Conservation (phyloP, 306 rosid species). For the Neltuma alba region DNA sequence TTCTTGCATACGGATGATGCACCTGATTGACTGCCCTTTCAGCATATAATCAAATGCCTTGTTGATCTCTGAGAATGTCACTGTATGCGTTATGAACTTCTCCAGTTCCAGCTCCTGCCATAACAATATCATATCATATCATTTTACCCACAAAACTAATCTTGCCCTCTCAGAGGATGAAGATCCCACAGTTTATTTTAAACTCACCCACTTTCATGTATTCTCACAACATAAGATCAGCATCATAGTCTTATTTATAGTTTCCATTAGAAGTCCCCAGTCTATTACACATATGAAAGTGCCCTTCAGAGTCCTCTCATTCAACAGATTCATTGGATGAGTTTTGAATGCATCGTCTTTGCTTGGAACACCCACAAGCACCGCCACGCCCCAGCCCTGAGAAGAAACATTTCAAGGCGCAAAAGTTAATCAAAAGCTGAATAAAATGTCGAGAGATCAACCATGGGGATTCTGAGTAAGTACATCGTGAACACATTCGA, state of each 20-base stretch:
- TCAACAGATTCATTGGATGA: constrained; percentile 47
- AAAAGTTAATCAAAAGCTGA: not conserved
- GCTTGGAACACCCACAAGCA: constrained; percentile 87
- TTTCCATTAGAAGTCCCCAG: too few species aligned
- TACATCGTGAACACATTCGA: constrained; percentile 95
- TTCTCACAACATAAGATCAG: constrained; percentile 54
- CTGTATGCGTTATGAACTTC: constrained; percentile 73
- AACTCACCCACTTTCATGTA: constrained; percentile 65
- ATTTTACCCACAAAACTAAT: constrained; percentile 5
- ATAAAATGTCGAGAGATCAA: not conserved
- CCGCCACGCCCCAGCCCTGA: constrained; percentile 98
- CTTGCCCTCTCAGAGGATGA: not conserved
- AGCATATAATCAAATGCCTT: constrained; percentile 79
- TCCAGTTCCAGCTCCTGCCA: constrained; percentile 76
- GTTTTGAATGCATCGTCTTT: constrained; percentile 88
- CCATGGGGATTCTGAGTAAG: not conserved
- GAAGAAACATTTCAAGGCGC: not conserved
- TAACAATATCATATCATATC: not conserved
- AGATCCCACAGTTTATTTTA: not conserved
- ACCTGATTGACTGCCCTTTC: constrained; percentile 70
- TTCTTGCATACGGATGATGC: constrained; percentile 60
- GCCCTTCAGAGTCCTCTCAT: constrained; percentile 55
- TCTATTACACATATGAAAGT: too few species aligned
- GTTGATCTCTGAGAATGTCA: constrained; percentile 71
- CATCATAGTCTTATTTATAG: constrained; percentile 50